A percentile compares a stretch with the other conserved stretches of the same genome.
Evolutionary conservation across 208 protist genomes (phyloP).

Genomic region (Trypanosoma brucei): DNA sequence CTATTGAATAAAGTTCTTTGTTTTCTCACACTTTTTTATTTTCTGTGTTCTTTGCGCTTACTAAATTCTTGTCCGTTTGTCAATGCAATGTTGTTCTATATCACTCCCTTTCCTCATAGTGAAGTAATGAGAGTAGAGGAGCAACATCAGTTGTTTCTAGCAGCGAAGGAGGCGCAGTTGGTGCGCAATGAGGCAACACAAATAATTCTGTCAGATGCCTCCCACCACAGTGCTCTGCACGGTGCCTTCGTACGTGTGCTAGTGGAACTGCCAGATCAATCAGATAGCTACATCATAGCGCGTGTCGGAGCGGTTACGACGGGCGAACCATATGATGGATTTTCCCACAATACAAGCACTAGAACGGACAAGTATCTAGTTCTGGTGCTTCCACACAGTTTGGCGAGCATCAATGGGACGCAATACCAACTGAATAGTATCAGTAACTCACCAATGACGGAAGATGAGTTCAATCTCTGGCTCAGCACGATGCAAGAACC

Average conservation of each 20-base stretch:
- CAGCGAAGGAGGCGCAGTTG: slow-evolving; percentile 51
- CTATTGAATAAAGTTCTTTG: no score
- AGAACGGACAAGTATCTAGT: slow-evolving; percentile 52
- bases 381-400: slow-evolving; percentile 42
- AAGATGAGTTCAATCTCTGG: slow-evolving; percentile 67
- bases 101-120: slow-evolving; percentile 13
- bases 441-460: slow-evolving; percentile 74
- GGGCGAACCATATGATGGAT: slow-evolving; percentile 69
- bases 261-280: slow-evolving; percentile 44
- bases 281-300: slow-evolving; percentile 71
- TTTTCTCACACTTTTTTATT: no score
- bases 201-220: slow-evolving; percentile 28
- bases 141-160: slow-evolving; percentile 48
- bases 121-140: slow-evolving; percentile 37
- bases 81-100: slow-evolving; percentile 18
- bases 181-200: slow-evolving; percentile 68
- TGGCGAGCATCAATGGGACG: slow-evolving; percentile 58
- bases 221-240: slow-evolving; percentile 25
- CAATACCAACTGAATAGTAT: slow-evolving; percentile 83
- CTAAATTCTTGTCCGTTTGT: no score
- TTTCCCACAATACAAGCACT: slow-evolving; percentile 38
- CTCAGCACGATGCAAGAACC: slow-evolving; percentile 35
- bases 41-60: no score
- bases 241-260: slow-evolving; percentile 73
- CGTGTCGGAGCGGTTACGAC: slow-evolving; percentile 34